Conservation (phyloP, 306 rosid genomes). For the Begonia loranthoides region DNA sequence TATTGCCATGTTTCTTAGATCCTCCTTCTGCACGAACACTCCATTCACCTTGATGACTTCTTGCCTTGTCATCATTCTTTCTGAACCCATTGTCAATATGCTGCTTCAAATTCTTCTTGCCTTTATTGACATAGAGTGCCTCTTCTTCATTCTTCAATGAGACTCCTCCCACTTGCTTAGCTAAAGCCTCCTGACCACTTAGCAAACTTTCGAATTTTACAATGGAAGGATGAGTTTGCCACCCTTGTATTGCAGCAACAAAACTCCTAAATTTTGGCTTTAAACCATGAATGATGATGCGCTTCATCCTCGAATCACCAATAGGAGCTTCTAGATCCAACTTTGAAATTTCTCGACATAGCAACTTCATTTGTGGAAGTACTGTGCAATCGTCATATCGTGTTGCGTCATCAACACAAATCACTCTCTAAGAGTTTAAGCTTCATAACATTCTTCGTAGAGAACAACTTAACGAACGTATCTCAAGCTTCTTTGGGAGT, state of each 20-base stretch:
- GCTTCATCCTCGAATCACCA: neutral
- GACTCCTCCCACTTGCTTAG: conserved; percentile 7
- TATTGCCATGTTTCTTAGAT: neutral
- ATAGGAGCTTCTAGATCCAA: neutral
- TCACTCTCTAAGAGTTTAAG: neutral
- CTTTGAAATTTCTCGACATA: conserved; percentile 2
- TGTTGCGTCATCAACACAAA: neutral
- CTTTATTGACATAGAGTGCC: conserved; percentile 4
- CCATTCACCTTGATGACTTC: conserved; percentile 1
- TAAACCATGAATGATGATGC: neutral
- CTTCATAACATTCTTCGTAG: neutral
- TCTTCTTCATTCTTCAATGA: conserved; percentile 7
- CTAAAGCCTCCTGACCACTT: neutral
- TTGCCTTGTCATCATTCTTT: neutral
- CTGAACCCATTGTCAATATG: neutral
- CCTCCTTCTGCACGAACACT: neutral
- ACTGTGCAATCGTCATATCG: conserved; percentile 4
- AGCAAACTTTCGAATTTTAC: neutral
- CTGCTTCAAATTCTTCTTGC: neutral
- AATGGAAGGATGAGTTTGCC: neutral
- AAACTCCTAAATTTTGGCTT: no score
- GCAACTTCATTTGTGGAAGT: neutral
- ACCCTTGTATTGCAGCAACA: neutral
- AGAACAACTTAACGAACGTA: neutral
- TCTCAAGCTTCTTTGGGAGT: conserved; percentile 7